These are phyloP conservation scores for Paradendryphiella salina DNA, from an alignment of 2,329 filamentous ascomycete species.

Conservation along the genomic window DNA sequence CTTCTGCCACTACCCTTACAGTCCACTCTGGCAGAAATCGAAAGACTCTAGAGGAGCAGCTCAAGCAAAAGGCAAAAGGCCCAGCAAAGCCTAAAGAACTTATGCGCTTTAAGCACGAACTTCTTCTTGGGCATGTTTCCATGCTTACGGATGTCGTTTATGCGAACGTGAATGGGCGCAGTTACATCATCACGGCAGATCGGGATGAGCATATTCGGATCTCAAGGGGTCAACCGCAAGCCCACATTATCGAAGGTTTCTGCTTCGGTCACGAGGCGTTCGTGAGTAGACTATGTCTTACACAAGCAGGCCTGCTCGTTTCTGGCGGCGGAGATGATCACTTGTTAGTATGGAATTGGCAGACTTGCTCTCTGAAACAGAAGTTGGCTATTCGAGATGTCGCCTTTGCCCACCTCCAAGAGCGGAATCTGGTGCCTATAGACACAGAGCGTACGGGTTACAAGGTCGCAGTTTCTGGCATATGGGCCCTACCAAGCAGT, in stretches of 20 bases:
- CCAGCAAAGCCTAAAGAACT: constrained; percentile 54
- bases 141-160: constrained; percentile 79
- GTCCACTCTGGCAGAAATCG: constrained; percentile 66
- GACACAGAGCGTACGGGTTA: constrained; percentile 22
- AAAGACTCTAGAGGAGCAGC: constrained; percentile 60
- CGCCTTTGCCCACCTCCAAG: constrained; percentile 26
- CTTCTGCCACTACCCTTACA: constrained; percentile 61
- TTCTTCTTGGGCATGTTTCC: constrained; percentile 91
- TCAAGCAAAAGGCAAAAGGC: constrained; percentile 50
- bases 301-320: constrained; percentile 66
- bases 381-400: constrained; percentile 52
- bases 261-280: constrained; percentile 89
- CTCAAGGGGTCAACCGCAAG: constrained; percentile 77
- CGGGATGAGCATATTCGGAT: constrained; percentile 85
- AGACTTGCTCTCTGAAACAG: constrained; percentile 56
- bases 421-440: constrained; percentile 17
- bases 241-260: constrained; percentile 85
- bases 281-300: constrained; percentile 73
- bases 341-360: constrained; percentile 84
- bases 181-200: constrained; percentile 69
- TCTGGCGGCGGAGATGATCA: constrained; percentile 85
- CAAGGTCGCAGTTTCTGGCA: constrained; percentile 56
- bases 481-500: constrained; percentile 49
- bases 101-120: constrained; percentile 69
- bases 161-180: constrained; percentile 54